These are phyloP conservation scores for Lipomyces chichibuensis DNA, from an alignment of 805 yeast genomes.

Conservation along the genomic window DNA sequence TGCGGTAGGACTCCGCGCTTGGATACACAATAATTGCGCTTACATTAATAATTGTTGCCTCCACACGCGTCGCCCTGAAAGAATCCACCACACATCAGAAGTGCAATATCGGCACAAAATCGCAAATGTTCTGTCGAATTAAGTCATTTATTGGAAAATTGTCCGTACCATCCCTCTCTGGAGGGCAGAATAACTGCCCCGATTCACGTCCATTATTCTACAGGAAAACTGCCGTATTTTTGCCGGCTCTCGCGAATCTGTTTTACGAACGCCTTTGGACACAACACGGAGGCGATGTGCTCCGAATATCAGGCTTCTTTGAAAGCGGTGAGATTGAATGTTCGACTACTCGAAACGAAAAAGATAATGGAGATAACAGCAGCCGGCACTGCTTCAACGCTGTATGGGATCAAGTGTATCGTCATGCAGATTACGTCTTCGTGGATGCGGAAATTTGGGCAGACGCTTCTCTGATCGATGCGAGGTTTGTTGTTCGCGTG, in stretches of 20 bases:
- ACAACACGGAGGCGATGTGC: conserved; percentile 10
- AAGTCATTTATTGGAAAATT: not conserved
- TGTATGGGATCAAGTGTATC: not conserved
- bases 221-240: conserved; percentile 8
- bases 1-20: no score
- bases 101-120: not conserved
- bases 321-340: not conserved
- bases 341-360: not conserved
- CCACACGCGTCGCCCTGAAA: no score
- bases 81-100: not conserved
- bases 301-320: conserved; percentile 1
- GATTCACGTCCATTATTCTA: not conserved
- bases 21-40: no score
- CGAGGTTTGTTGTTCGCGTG: conserved; percentile 2
- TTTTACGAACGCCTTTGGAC: conserved; percentile 21
- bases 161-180: not conserved
- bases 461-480: not conserved
- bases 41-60: no score
- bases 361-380: not conserved
- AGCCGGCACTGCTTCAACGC: not conserved
- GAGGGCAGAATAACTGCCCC: not conserved
- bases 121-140: not conserved
- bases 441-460: conserved; percentile 6
- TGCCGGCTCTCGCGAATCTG: conserved; percentile 4
- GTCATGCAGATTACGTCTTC: conserved; percentile 5